Conservation (phyloP, 108 stramenopile species). For the Cylindrotheca fusiformis region DNA sequence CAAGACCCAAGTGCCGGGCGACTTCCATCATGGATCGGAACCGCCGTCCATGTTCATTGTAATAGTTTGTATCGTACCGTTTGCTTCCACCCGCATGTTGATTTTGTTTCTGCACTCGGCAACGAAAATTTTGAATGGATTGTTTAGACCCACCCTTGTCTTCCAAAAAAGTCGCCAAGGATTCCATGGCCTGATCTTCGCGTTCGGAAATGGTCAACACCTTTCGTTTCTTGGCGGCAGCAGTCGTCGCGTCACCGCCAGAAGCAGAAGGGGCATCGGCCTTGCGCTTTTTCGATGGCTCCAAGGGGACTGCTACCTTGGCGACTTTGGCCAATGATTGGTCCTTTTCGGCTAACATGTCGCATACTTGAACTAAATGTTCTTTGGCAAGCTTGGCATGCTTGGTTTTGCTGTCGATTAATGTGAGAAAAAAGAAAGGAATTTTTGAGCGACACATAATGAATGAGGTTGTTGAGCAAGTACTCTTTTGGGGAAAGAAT, state of each 20-base stretch:
- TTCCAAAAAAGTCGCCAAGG: constrained; percentile 53
- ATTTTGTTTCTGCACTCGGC: constrained; percentile 28
- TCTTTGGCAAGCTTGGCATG: constrained; percentile 52
- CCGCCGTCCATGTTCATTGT: constrained; percentile 53
- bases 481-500: background rate
- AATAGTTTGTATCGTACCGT: constrained; percentile 70
- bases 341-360: constrained; percentile 65
- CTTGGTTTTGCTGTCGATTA: constrained; percentile 65
- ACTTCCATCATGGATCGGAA: constrained; percentile 84
- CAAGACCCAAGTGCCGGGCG: constrained; percentile 61
- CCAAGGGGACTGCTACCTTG: constrained; percentile 36
- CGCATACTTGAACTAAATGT: constrained; percentile 56
- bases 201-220: constrained; percentile 55
- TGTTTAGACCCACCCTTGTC: constrained; percentile 53
- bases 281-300: constrained; percentile 21
- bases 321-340: constrained; percentile 57
- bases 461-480: background rate
- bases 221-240: constrained; percentile 37
- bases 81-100: constrained; percentile 14
- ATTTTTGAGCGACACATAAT: background rate
- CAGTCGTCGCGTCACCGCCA: background rate
- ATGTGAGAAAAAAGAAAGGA: constrained; percentile 2
- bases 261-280: constrained; percentile 13
- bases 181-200: constrained; percentile 69
- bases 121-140: constrained; percentile 29